A percentile compares a stretch with the other conserved stretches of the same genome.
Conservation (phyloP, 2,329 filamentous ascomycete species). For the Fonsecaea monophora region DNA sequence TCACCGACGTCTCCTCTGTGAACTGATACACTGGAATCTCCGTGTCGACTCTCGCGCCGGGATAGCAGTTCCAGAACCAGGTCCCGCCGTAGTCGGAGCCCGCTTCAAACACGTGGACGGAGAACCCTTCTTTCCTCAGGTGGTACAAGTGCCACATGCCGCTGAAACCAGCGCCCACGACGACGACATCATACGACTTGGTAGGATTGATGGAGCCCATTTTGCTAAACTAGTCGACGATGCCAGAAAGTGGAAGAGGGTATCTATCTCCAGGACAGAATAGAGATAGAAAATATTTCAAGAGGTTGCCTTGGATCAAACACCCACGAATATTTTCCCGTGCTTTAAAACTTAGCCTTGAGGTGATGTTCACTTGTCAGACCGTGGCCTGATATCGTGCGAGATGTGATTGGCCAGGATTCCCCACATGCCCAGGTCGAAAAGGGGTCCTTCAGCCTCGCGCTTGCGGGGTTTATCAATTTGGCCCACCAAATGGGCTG, state of each 20-base stretch:
- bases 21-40: slow-evolving; percentile 57
- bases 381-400: background rate
- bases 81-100: slow-evolving; percentile 8
- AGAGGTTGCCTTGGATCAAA: background rate
- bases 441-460: slow-evolving; percentile 1
- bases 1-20: slow-evolving; percentile 54
- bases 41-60: slow-evolving; percentile 55
- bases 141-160: slow-evolving; percentile 5
- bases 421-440: background rate
- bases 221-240: background rate
- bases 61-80: slow-evolving; percentile 43
- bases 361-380: background rate
- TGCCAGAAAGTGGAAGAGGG: background rate
- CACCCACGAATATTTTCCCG: background rate
- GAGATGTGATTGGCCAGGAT: background rate
- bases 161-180: slow-evolving; percentile 39
- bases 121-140: slow-evolving; percentile 5
- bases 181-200: slow-evolving; percentile 47
- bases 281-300: background rate
- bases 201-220: slow-evolving; percentile 18
- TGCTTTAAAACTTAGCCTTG: background rate
- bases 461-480: background rate
- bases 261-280: background rate
- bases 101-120: slow-evolving; percentile 2
- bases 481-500: too few species aligned